Evolutionary conservation across 2,329 filamentous ascomycete species (phyloP), one percentile per base, ranked within the genome.

Genomic region (Raffaelea ambrosiae): DNA sequence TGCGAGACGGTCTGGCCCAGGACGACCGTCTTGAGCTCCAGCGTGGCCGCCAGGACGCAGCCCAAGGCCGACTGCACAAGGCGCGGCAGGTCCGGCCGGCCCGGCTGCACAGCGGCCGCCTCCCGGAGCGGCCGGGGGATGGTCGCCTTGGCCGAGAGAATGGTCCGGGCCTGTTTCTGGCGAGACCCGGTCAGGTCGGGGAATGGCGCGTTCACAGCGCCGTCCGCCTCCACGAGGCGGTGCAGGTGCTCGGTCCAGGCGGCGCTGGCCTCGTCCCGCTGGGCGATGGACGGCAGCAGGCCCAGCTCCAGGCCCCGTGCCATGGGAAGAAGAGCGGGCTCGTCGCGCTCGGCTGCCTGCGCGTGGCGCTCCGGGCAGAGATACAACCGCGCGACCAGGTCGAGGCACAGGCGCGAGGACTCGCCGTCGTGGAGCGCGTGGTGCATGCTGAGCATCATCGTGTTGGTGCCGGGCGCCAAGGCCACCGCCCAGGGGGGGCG

Each of bases 401-500:
- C 56, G 5, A 82, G 63, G 5, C 84, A 65, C 10, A 72, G 59
- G 10, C 68, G 63, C 19, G 84, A 62, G 35, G 78, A 78, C 41
- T 75, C 72, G 1, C 76, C 79, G 64, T 85, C 81, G 52, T 83
- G 83, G 2, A 84, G 63, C 1, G 79, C 74, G 58, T 85, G 81
- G 49, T 82, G 72, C 7, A 81, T 57, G 4, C 59, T 66, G 16
- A 69, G 40, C 44, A 68, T 59, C 61, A 69, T 61, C 9, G 56
- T 57, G 21, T 45, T 39, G 2, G 57, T 55, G 9, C 55, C 54
- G 11, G 60, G 53, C 5, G 61, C 56, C 18, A 67, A 52, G 4
- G 65, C 62, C 9, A 68, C 58, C 5, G 62, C 62, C 64, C 64
- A 66, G 5, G 62, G 65, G 2, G 63, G 60, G n/a, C 54, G 47